These are phyloP conservation scores for Ormosia semicastrata DNA, from an alignment of 306 rosid species.

Conservation along the genomic window DNA sequence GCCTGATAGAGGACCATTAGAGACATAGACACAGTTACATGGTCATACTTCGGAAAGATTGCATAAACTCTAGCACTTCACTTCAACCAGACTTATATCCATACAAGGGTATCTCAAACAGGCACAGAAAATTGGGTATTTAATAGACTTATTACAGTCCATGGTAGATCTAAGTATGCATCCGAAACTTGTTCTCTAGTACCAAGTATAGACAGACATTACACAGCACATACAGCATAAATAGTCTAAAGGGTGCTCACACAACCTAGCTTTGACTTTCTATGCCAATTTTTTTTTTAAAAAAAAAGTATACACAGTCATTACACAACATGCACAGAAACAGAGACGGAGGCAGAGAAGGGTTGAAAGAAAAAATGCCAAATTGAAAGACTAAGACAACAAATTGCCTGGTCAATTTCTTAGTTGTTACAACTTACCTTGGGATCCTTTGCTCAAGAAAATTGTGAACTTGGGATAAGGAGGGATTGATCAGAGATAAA, in stretches of 20 bases:
- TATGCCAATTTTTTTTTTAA: too few relatives aligned
- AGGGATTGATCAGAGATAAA: conserved; percentile 76
- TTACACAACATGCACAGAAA: too few relatives aligned
- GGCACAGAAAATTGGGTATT: neutral
- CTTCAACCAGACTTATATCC: neutral
- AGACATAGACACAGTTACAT: neutral
- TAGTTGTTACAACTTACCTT: conserved; percentile 38
- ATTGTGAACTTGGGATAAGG: conserved; percentile 73
- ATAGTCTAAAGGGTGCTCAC: too few relatives aligned
- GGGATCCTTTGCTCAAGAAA: conserved; percentile 77
- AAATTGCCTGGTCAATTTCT: neutral
- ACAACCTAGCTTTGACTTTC: too few relatives aligned
- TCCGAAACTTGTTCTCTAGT: too few relatives aligned
- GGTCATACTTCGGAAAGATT: neutral
- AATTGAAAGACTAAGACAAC: conserved; percentile 1
- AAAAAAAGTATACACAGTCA: too few relatives aligned
- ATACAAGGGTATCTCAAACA: neutral
- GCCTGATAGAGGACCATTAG: neutral
- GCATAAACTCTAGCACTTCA: neutral
- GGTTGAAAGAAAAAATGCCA: neutral
- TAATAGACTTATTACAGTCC: neutral
- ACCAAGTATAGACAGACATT: too few relatives aligned
- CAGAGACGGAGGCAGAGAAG: too few relatives aligned
- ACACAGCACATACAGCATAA: too few relatives aligned
- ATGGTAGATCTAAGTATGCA: neutral